Evolutionary conservation across 305 asterid species (phyloP).

Genomic region (Andrographis paniculata): DNA sequence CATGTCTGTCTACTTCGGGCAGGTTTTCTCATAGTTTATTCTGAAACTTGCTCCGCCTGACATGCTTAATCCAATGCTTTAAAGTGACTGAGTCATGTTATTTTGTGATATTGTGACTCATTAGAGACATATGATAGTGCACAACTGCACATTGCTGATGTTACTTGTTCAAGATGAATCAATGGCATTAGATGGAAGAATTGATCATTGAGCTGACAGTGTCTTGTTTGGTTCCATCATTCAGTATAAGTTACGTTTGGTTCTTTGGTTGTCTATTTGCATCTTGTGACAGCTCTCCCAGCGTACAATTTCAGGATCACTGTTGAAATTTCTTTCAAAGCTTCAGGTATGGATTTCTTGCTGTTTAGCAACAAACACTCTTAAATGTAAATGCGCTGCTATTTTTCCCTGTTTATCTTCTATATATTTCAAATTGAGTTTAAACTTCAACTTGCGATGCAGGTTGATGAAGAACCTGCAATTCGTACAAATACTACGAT

Average conservation of each 20-base stretch:
- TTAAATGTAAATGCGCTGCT: too few species aligned
- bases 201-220: neutral
- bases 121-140: neutral
- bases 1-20: neutral
- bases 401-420: too few species aligned
- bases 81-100: neutral
- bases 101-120: neutral
- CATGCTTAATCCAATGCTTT: neutral
- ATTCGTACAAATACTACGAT: constrained; percentile 97
- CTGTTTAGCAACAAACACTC: neutral
- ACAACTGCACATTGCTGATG: neutral
- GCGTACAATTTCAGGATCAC: constrained; percentile 84
- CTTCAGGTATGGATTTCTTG: constrained; percentile 55
- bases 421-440: constrained; percentile 3
- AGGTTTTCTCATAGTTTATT: too few species aligned
- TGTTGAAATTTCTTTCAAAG: constrained; percentile 92
- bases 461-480: constrained; percentile 99
- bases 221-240: neutral
- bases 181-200: neutral
- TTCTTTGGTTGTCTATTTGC: constrained; percentile 15
- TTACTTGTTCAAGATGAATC: neutral
- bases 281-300: constrained; percentile 77
- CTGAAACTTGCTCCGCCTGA: too few species aligned
- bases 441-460: constrained; percentile 20
- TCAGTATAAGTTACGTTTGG: neutral